These are phyloP conservation scores for Nicotiana noctiflora DNA, from an alignment of 257 asterid species.

Conservation along the genomic window DNA sequence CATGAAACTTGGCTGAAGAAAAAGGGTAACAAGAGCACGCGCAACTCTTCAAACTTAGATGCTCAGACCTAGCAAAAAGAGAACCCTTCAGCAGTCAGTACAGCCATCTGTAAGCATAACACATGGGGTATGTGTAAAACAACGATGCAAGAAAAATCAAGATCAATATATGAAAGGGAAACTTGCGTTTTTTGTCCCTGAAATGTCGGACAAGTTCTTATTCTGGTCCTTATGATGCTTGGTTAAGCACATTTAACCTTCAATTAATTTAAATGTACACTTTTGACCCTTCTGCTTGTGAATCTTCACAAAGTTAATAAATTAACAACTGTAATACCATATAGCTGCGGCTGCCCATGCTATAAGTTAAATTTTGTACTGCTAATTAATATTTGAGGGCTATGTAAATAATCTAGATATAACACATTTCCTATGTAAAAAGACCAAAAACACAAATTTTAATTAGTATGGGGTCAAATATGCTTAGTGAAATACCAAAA, in stretches of 20 bases:
- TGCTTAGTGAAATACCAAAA: neutral
- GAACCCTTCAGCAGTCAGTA: neutral
- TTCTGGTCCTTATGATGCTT: neutral
- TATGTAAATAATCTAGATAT: neutral
- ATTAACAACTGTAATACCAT: neutral
- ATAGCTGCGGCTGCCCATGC: neutral
- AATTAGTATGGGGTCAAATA: neutral
- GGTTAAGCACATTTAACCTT: neutral
- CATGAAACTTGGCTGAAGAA: constrained; percentile 21
- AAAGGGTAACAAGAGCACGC: neutral
- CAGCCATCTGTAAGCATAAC: neutral
- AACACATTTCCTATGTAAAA: neutral
- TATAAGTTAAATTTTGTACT: neutral
- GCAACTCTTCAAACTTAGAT: neutral
- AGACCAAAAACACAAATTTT: neutral
- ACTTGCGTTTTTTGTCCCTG: neutral
- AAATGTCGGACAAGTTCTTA: neutral
- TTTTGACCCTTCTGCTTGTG: neutral
- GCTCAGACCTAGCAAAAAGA: neutral
- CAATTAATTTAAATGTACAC: neutral
- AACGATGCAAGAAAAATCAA: neutral
- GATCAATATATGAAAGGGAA: neutral
- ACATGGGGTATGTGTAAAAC: neutral
- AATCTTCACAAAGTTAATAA: neutral
- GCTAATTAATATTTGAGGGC: neutral